phyloP scores from a whole-genome alignment of 1,139 yeast species.

The Saccharomyces hybrid region DNA sequence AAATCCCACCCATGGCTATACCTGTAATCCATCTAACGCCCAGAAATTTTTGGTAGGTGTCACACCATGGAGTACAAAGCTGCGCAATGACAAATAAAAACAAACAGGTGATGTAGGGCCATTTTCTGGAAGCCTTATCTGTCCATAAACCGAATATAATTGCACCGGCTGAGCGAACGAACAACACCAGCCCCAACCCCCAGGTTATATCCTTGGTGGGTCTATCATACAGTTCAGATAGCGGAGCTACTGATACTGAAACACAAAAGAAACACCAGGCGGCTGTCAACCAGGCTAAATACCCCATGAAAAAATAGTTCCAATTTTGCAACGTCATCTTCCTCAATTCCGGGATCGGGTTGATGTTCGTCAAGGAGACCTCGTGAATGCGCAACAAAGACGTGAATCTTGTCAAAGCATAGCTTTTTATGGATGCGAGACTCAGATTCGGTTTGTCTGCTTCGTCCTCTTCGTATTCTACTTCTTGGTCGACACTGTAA shows the following conservation, averaged over 20 bases:
- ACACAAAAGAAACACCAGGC: conserved; percentile 50
- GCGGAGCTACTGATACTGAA: conserved; percentile 39
- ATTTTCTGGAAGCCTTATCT: conserved; percentile 49
- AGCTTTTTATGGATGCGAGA: conserved; percentile 7
- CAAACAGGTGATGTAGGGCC: conserved; percentile 44
- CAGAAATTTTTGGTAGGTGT: conserved; percentile 43
- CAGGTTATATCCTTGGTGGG: conserved; percentile 43
- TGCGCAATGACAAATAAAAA: conserved; percentile 41
- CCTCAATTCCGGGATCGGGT: conserved; percentile 34
- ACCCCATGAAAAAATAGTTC: conserved; percentile 42
- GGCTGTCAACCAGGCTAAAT: conserved; percentile 47
- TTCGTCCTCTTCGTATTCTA: conserved; percentile 9
- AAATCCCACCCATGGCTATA: conserved; percentile 46
- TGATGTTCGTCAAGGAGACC: conserved; percentile 19
- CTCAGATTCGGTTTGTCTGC: conserved; percentile 27
- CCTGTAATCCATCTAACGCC: conserved; percentile 47
- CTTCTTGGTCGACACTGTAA: conserved; percentile 6
- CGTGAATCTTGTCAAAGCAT: not conserved
- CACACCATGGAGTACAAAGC: conserved; percentile 48
- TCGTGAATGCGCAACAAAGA: not conserved
- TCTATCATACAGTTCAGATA: conserved; percentile 39
- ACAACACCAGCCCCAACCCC: conserved; percentile 52
- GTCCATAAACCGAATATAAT: conserved; percentile 47
- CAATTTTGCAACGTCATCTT: conserved; percentile 34
- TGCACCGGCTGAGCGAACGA: conserved; percentile 56